Conservation (phyloP, 116 monocot species). For the Papilionanthe hybrid region DNA sequence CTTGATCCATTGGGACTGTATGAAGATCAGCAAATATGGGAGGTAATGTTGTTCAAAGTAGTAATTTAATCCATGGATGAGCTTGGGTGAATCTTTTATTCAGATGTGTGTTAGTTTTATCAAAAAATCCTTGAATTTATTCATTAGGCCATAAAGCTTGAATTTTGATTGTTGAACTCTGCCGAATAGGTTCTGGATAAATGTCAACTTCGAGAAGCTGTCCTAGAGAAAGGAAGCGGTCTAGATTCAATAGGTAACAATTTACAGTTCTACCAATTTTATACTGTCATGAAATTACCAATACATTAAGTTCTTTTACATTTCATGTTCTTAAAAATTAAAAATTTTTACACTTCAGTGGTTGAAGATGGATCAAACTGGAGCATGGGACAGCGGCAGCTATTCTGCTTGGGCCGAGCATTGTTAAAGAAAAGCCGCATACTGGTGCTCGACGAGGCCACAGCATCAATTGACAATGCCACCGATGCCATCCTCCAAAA, state of each 20-base stretch:
- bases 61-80: not conserved
- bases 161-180: not conserved
- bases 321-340: not conserved
- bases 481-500: conserved; percentile 67
- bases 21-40: conserved; percentile 66
- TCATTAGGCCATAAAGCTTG: not conserved
- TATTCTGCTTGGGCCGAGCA: conserved; percentile 70
- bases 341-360: conserved; percentile 26
- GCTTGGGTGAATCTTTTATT: not conserved
- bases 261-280: not conserved
- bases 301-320: not conserved
- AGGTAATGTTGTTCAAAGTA: conserved; percentile 32
- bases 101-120: not conserved
- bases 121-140: not conserved
- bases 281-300: not conserved
- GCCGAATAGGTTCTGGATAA: conserved; percentile 52
- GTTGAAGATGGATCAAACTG: conserved; percentile 75
- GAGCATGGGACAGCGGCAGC: conserved; percentile 73
- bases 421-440: conserved; percentile 52
- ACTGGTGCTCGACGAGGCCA: conserved; percentile 73
- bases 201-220: conserved; percentile 62
- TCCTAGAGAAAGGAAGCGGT: conserved; percentile 53
- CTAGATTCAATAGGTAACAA: conserved; percentile 53
- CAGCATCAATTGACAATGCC: conserved; percentile 75
- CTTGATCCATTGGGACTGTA: conserved; percentile 53